Evolutionary conservation across 2,329 filamentous ascomycete genomes (phyloP).

Genomic region (Cytospora piceae): DNA sequence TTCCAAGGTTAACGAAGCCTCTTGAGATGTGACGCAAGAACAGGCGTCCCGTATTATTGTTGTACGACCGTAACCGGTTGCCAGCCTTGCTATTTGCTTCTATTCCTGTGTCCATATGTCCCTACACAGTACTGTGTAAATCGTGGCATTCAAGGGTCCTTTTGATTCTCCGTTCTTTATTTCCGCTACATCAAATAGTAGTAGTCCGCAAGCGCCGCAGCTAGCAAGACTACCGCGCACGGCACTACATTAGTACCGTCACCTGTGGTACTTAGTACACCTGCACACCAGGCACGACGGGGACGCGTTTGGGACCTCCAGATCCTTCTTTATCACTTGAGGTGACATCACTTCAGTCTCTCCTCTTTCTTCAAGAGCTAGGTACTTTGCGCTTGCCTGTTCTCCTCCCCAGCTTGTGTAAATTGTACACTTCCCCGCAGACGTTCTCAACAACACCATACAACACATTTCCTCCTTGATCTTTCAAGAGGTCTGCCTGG

Average conservation of each 20-base stretch:
- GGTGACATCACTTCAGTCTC: background rate
- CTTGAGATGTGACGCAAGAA: background rate
- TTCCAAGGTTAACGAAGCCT: background rate
- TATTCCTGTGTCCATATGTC: background rate
- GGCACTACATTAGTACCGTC: background rate
- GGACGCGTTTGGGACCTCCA: background rate
- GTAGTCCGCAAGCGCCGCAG: background rate
- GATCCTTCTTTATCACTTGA: background rate
- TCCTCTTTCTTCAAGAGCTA: background rate
- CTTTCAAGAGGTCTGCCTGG: slow-evolving; percentile 15
- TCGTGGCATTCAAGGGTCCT: background rate
- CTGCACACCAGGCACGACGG: background rate
- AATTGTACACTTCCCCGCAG: slow-evolving; percentile 20
- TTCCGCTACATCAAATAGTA: background rate
- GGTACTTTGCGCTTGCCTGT: background rate
- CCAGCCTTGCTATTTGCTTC: background rate
- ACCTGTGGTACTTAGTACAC: background rate
- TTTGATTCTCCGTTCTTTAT: background rate
- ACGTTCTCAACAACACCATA: slow-evolving; percentile 9
- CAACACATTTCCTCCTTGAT: slow-evolving; percentile 4
- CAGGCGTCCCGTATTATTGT: background rate
- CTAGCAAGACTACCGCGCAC: background rate
- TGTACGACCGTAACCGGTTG: background rate
- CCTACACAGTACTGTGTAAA: background rate
- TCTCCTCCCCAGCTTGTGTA: background rate